Conservation (phyloP, 805 yeast genomes). For the Torulaspora quercuum region DNA sequence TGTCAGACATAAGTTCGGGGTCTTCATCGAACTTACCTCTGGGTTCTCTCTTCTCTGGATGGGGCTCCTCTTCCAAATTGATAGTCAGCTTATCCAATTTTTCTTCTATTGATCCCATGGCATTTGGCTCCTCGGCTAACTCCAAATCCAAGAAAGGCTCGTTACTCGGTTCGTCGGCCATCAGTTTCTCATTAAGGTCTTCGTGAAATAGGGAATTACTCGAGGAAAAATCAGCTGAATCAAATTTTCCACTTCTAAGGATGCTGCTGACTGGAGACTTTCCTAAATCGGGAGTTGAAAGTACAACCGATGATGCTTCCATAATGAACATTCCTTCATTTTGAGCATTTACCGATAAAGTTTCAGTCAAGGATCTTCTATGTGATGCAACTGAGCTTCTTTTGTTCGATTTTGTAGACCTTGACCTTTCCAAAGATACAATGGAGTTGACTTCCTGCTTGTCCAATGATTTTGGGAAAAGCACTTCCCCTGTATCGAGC, state of each 20-base stretch:
- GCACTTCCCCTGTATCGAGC: constrained; percentile 49
- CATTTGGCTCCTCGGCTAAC: constrained; percentile 12
- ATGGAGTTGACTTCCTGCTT: constrained; percentile 71
- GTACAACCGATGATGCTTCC: constrained; percentile 29
- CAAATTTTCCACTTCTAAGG: constrained; percentile 35
- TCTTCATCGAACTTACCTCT: constrained; percentile 22
- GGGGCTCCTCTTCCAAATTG: constrained; percentile 20
- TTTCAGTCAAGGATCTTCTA: constrained; percentile 33
- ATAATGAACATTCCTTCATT: constrained; percentile 51
- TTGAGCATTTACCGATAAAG: constrained; percentile 39
- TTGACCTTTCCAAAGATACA: constrained; percentile 64
- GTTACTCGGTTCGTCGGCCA: constrained; percentile 1
- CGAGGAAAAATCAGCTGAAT: constrained; percentile 29
- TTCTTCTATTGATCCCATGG: constrained; percentile 32
- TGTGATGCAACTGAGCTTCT: constrained; percentile 34
- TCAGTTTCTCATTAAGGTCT: constrained; percentile 4
- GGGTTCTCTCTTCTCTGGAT: background rate
- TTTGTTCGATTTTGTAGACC: constrained; percentile 50
- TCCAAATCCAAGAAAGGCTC: constrained; percentile 3
- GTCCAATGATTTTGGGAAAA: constrained; percentile 68
- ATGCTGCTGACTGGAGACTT: constrained; percentile 41
- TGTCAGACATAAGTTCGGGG: constrained; percentile 39
- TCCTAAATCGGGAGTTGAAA: constrained; percentile 37
- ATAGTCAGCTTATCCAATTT: constrained; percentile 26
- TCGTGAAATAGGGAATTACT: constrained; percentile 4